phyloP scores from a whole-genome alignment of 257 asterid species.

The Nicotiana undulata region DNA sequence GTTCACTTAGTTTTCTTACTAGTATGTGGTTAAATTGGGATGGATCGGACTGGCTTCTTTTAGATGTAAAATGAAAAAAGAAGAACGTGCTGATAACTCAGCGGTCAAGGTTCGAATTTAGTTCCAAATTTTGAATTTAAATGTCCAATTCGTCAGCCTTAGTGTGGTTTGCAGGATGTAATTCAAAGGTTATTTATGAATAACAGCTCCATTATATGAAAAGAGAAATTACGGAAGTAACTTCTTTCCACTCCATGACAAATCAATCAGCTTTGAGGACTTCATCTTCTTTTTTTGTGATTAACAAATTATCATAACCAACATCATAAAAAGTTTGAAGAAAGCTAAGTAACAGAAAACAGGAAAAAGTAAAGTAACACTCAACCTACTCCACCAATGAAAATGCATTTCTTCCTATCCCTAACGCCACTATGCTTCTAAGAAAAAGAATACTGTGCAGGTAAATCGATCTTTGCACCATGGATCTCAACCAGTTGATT shows the following conservation, averaged over 20 bases:
- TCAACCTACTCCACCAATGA: background rate
- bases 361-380: background rate
- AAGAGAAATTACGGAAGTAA: background rate
- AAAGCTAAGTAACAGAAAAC: background rate
- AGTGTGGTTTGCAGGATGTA: background rate
- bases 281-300: no score
- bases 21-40: background rate
- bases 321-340: no score
- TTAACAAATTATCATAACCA: no score
- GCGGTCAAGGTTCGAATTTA: background rate
- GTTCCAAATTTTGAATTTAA: background rate
- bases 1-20: background rate
- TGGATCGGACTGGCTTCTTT: background rate
- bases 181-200: background rate
- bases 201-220: background rate
- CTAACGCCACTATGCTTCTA: background rate
- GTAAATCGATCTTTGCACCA: background rate
- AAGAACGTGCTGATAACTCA: background rate
- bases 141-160: background rate
- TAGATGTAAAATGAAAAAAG: background rate
- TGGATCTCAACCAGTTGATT: background rate
- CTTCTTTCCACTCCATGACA: no score
- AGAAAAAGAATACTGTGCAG: background rate
- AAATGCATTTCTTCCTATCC: background rate
- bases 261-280: no score